These are phyloP conservation scores for Xenoacremonium recifei DNA, from an alignment of 2,329 filamentous ascomycete species.

Conservation along the genomic window DNA sequence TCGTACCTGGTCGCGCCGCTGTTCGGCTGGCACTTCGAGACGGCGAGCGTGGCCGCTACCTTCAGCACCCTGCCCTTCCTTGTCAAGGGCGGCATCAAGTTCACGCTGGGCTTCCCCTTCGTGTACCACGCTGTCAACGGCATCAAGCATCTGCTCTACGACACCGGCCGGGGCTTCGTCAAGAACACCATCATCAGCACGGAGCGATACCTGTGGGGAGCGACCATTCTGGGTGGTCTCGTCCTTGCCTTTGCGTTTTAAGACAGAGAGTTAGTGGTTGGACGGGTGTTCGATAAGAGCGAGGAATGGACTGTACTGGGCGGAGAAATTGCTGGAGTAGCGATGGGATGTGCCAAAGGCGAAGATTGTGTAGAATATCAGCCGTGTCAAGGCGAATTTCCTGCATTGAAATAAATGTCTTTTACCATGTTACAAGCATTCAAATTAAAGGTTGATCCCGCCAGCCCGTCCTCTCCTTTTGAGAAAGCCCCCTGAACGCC, in stretches of 20 bases:
- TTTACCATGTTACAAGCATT: constrained; percentile 18
- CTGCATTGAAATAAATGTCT: constrained; percentile 21
- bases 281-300: constrained; percentile 2
- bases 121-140: constrained; percentile 58
- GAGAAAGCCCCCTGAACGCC: constrained; percentile 22
- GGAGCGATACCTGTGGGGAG: constrained; percentile 49
- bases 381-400: constrained; percentile 16
- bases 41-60: constrained; percentile 57
- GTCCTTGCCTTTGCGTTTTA: constrained; percentile 50
- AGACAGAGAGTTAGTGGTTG: no score
- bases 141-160: constrained; percentile 53
- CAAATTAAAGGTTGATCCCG: constrained; percentile 16
- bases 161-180: constrained; percentile 50
- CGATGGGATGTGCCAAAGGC: no score
- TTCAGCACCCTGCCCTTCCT: constrained; percentile 59
- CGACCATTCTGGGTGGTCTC: constrained; percentile 40
- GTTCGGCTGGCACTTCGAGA: constrained; percentile 63
- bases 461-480: constrained; percentile 14
- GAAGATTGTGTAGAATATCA: constrained; percentile 20
- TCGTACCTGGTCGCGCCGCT: constrained; percentile 80
- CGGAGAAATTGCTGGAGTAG: constrained; percentile 2
- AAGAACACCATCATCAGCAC: constrained; percentile 45
- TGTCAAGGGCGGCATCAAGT: constrained; percentile 57
- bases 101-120: constrained; percentile 58
- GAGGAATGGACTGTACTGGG: neutral